Conservation (phyloP, 1,139 yeast genomes). For the Wickerhamomyces sp. region DNA sequence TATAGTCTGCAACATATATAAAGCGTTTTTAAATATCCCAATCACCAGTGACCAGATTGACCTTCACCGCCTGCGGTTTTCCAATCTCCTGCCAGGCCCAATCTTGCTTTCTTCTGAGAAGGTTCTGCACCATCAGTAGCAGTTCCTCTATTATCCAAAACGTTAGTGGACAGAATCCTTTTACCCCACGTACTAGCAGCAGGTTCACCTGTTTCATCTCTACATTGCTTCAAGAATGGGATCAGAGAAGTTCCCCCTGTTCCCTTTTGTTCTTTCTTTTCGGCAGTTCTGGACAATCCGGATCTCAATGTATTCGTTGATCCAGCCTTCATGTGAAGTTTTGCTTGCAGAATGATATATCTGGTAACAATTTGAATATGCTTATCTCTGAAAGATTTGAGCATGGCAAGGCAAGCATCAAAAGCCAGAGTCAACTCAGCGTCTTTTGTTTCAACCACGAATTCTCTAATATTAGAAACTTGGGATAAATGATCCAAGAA, state of each 20-base stretch:
- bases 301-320: conserved; percentile 49
- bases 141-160: conserved; percentile 26
- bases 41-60: conserved; percentile 23
- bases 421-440: conserved; percentile 66
- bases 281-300: conserved; percentile 40
- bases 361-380: conserved; percentile 91
- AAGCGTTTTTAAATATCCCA: background rate
- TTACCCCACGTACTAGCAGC: conserved; percentile 92
- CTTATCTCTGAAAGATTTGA: conserved; percentile 83
- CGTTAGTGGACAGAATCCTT: conserved; percentile 61
- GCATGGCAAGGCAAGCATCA: conserved; percentile 88
- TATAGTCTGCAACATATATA: background rate
- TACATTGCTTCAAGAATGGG: conserved; percentile 89
- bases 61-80: conserved; percentile 14
- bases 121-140: conserved; percentile 3
- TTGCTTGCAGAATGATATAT: conserved; percentile 76
- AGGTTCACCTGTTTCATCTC: conserved; percentile 92
- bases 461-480: conserved; percentile 58
- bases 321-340: conserved; percentile 44
- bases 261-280: conserved; percentile 57
- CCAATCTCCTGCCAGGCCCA: conserved; percentile 25
- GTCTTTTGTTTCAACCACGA: conserved; percentile 42
- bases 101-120: conserved; percentile 14
- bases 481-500: conserved; percentile 58
- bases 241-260: conserved; percentile 93